Conservation (phyloP, 495 filamentous ascomycete genomes). For the Acidiella bohemica region DNA sequence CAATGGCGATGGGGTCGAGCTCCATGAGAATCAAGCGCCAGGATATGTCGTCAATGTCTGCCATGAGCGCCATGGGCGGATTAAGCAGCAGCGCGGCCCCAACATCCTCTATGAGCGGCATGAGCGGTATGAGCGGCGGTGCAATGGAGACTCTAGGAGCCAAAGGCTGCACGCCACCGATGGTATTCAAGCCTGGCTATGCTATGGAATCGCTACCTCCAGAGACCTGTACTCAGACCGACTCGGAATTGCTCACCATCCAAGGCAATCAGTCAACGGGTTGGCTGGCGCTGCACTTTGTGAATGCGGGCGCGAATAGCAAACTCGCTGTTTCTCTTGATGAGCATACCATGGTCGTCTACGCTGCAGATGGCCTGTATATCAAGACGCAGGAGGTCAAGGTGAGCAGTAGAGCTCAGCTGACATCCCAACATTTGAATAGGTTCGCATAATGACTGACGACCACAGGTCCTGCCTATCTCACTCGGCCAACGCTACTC, state of each 20-base stretch:
- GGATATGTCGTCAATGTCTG: too few relatives aligned
- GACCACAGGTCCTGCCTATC: conserved; percentile 14
- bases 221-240: conserved; percentile 16
- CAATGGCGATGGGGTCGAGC: background rate
- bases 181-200: conserved; percentile 16
- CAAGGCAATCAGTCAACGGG: conserved; percentile 3
- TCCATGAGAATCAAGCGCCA: too few relatives aligned
- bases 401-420: too few relatives aligned
- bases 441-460: background rate
- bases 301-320: conserved; percentile 18
- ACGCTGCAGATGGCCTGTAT: conserved; percentile 21
- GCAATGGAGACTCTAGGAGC: background rate
- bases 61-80: too few relatives aligned
- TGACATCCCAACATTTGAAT: background rate
- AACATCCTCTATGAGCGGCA: background rate
- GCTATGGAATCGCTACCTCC: conserved; percentile 15
- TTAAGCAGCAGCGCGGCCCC: background rate
- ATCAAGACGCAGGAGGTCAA: conserved; percentile 19
- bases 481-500: conserved; percentile 19
- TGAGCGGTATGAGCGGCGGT: background rate
- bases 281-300: conserved; percentile 20
- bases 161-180: conserved; percentile 13
- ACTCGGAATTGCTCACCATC: conserved; percentile 10
- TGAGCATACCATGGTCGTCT: conserved; percentile 19
- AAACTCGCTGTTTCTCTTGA: conserved; percentile 16